Evolutionary conservation across 768 basidiomycete species (phyloP), one percentile per base, ranked within the genome.

Genomic region (Suillus variegatus): DNA sequence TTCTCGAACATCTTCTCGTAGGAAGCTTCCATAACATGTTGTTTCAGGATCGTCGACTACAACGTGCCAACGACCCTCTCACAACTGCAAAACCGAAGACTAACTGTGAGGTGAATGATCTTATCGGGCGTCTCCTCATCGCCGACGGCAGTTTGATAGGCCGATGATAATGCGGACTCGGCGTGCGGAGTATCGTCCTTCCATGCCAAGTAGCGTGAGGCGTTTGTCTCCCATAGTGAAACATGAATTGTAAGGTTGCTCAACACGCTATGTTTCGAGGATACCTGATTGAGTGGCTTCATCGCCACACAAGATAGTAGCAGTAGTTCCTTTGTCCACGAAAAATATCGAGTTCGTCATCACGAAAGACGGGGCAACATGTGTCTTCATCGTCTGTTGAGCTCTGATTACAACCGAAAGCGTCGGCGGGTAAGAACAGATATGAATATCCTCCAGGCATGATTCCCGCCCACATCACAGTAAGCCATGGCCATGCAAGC

Each of bases 91-190:
- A 72, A 72, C 68, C 73, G 74, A 66, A 81, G 35, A 32, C 73
- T 72, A 38, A 75, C 66, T 20, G 74, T 73, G 0, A 81, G 61
- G 68, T 79, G 75, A 64, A 79, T 75, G 20, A 49, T 64, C 62
- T 81, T 78, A 20, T 75, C 75, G n/a, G 63, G 22, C 32, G 61
- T 64, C 1, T 38, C 22, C 22, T 55, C 64, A 14, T 74, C 72
- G 20, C 66, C 72, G 43, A 68, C 67, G 6, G 71, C 67, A 20
- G 73, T 73, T 43, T 62, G 70, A 40, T 76, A 78, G 1, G 73
- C 70, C 20, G 74, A 75, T 22, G 80, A 54, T 58, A 79, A 78
- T 25, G 75, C 77, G 71, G 80, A 79, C 58, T 79, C 73, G 0
- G 75, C 75, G 9, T 52, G 54, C 38, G 62, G 13, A 43, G 67